These are phyloP conservation scores for Ramichloridium luteum DNA, from an alignment of 2,329 filamentous ascomycete genomes.

Conservation along the genomic window DNA sequence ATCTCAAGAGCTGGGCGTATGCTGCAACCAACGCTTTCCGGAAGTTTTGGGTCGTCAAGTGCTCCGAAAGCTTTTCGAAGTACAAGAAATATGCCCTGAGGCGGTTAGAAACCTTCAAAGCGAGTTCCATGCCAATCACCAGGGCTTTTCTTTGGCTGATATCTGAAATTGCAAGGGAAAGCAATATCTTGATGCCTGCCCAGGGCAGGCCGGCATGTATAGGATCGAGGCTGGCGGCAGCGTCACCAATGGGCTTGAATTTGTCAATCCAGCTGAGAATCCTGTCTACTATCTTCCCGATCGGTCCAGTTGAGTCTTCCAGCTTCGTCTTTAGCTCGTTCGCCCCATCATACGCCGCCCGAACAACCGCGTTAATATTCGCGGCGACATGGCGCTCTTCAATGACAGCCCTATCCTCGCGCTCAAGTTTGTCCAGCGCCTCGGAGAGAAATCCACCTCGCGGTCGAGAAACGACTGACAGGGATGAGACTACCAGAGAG, in stretches of 20 bases:
- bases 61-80: not conserved
- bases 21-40: not conserved
- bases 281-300: not conserved
- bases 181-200: conserved; percentile 3
- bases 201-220: conserved; percentile 4
- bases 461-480: not conserved
- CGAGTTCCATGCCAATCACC: not conserved
- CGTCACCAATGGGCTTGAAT: conserved; percentile 3
- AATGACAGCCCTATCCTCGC: not conserved
- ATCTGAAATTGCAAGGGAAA: not conserved
- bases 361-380: not conserved
- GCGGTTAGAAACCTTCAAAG: not conserved
- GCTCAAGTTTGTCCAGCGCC: not conserved
- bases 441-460: not conserved
- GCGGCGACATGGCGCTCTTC: not conserved
- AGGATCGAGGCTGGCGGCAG: conserved; percentile 3
- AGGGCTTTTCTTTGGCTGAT: not conserved
- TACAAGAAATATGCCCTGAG: not conserved
- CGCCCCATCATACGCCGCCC: not conserved
- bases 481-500: not conserved
- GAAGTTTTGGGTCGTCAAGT: not conserved
- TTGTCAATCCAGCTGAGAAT: conserved; percentile 1
- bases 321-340: not conserved
- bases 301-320: not conserved
- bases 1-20: not conserved